These are phyloP conservation scores for Nicotiana tabacum DNA, from an alignment of 257 asterid species.

Conservation along the genomic window DNA sequence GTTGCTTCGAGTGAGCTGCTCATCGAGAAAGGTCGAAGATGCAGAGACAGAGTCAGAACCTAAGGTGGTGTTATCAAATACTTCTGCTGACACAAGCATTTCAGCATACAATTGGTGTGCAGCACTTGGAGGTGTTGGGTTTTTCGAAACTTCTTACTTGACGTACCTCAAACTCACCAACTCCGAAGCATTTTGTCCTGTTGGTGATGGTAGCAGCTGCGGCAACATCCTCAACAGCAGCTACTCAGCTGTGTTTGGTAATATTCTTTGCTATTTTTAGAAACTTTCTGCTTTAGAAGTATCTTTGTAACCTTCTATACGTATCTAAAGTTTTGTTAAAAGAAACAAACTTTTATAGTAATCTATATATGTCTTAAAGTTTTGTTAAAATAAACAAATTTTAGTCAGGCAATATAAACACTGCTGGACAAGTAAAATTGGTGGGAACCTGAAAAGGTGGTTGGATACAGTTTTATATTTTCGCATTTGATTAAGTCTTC, in stretches of 20 bases:
- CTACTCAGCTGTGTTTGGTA: slow-evolving; percentile 76
- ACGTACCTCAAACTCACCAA: slow-evolving; percentile 66
- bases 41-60: slow-evolving; percentile 33
- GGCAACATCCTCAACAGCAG: slow-evolving; percentile 67
- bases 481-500: not conserved
- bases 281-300: not conserved
- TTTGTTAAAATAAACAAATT: not conserved
- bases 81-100: slow-evolving; percentile 21
- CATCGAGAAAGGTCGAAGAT: slow-evolving; percentile 41
- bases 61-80: slow-evolving; percentile 27
- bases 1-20: slow-evolving; percentile 52
- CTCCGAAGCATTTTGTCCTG: slow-evolving; percentile 81
- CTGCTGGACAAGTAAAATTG: no score
- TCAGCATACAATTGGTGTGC: slow-evolving; percentile 63
- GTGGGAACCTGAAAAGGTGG: not conserved
- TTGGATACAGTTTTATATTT: not conserved
- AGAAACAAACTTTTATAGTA: not conserved
- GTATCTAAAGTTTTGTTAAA: not conserved
- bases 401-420: not conserved
- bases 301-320: not conserved
- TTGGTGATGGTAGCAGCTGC: slow-evolving; percentile 61
- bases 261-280: not conserved
- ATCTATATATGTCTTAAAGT: not conserved
- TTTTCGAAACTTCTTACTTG: slow-evolving; percentile 82
- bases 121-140: slow-evolving; percentile 78